phyloP scores from a whole-genome alignment of 2,329 filamentous ascomycete genomes.

The Fusarium virguliforme region DNA sequence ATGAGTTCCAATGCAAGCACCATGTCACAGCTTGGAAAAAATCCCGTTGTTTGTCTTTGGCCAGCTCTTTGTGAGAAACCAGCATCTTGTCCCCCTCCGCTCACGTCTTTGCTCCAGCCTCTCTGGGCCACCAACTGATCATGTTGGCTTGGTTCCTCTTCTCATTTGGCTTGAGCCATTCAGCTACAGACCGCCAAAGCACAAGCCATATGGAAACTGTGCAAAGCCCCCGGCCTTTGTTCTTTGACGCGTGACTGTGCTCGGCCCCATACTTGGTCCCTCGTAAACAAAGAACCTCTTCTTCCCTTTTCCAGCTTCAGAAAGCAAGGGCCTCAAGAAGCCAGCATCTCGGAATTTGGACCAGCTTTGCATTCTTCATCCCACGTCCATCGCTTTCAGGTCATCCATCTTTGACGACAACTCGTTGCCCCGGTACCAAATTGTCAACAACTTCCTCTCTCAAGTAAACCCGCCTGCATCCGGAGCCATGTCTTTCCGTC shows the following conservation, averaged over 20 bases:
- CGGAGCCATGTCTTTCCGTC: background rate
- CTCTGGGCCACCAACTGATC: background rate
- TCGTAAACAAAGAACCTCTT: background rate
- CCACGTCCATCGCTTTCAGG: background rate
- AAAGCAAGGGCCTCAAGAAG: background rate
- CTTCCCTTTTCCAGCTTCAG: background rate
- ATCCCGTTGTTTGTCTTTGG: background rate
- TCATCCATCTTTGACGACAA: background rate
- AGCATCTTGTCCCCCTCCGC: background rate
- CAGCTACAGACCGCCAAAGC: background rate
- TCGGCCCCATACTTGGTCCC: background rate
- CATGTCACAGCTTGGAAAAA: background rate
- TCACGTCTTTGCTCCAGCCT: background rate
- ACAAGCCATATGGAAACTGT: background rate
- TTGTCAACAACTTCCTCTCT: background rate
- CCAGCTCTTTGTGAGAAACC: background rate
- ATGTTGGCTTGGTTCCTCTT: accelerated
- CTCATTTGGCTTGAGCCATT: background rate
- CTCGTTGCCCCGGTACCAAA: background rate
- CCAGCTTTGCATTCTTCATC: background rate
- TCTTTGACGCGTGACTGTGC: background rate
- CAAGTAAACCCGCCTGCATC: background rate
- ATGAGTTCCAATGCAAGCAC: background rate
- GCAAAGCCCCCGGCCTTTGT: background rate
- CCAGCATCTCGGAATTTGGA: background rate